A percentile compares a stretch with the other conserved stretches of the same genome.
These are phyloP conservation scores for Pseudogymnoascus sp. DNA, from an alignment of 2,329 filamentous ascomycete genomes.

Conservation along the genomic window DNA sequence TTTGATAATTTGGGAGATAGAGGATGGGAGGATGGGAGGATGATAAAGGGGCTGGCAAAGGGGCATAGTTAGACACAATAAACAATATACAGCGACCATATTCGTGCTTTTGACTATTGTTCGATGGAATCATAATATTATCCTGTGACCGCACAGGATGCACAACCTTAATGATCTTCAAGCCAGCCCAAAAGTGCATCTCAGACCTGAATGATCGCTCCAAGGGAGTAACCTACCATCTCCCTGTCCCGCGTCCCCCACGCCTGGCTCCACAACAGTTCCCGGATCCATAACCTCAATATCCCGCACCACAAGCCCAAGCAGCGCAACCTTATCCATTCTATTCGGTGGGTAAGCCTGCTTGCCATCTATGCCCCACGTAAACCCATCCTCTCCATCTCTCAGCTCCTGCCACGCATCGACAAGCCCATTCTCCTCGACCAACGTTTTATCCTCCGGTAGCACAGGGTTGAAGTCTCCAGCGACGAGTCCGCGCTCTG, in stretches of 20 bases:
- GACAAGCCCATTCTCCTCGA: conserved; percentile 26
- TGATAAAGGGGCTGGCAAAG: background rate
- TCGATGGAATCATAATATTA: background rate
- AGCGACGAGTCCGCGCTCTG: conserved; percentile 28
- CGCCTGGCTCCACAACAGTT: background rate
- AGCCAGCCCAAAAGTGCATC: conserved; percentile 10
- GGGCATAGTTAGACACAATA: background rate
- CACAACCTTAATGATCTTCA: background rate
- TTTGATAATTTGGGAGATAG: background rate
- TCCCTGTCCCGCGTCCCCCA: background rate
- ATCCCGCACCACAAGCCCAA: conserved; percentile 21
- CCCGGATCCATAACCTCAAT: conserved; percentile 20
- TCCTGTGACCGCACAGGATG: background rate
- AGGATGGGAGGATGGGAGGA: background rate
- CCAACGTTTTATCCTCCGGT: conserved; percentile 27
- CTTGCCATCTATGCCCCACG: conserved; percentile 31
- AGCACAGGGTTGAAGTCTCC: conserved; percentile 35
- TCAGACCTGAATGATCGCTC: conserved; percentile 14
- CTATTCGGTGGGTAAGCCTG: conserved; percentile 27
- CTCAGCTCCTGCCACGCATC: conserved; percentile 30
- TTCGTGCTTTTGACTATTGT: background rate
- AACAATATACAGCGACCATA: background rate
- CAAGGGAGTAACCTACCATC: conserved; percentile 4
- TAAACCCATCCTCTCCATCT: conserved; percentile 27
- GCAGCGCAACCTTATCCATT: conserved; percentile 30